These are phyloP conservation scores for Asterochloris erici DNA, from an alignment of 139 green algal genomes.

Conservation along the genomic window DNA sequence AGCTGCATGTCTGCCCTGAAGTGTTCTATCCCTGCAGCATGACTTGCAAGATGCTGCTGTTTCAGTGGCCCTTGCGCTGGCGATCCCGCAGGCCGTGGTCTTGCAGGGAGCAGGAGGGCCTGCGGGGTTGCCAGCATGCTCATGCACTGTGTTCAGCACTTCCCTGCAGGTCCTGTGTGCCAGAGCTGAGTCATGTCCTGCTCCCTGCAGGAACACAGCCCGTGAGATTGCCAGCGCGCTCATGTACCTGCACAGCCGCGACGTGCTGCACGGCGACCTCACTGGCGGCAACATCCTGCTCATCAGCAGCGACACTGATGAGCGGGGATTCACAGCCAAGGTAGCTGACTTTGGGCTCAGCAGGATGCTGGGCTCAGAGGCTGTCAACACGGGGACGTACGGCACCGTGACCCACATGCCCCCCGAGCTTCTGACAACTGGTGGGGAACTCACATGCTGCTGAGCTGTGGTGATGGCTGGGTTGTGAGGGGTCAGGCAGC, in stretches of 20 bases:
- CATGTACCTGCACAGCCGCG: conserved; percentile 35
- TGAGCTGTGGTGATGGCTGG: no score
- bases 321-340: conserved; percentile 47
- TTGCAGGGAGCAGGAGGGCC: no score
- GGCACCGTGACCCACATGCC: conserved; percentile 64
- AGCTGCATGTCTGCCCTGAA: no score
- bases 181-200: no score
- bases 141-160: neutral
- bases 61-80: no score
- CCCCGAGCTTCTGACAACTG: conserved; percentile 58
- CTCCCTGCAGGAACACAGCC: conserved; percentile 14
- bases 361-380: conserved; percentile 38
- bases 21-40: no score
- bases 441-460: neutral
- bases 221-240: conserved; percentile 43
- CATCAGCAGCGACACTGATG: conserved; percentile 21
- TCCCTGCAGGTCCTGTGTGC: neutral
- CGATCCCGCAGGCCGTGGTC: no score
- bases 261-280: conserved; percentile 48
- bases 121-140: neutral
- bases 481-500: no score
- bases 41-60: no score
- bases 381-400: conserved; percentile 29
- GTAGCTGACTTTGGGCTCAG: conserved; percentile 70
- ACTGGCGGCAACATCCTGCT: conserved; percentile 52